Base-by-base conservation (phyloP, 2,329 filamentous ascomycete genomes). In the Penicillium sp. region DNA sequence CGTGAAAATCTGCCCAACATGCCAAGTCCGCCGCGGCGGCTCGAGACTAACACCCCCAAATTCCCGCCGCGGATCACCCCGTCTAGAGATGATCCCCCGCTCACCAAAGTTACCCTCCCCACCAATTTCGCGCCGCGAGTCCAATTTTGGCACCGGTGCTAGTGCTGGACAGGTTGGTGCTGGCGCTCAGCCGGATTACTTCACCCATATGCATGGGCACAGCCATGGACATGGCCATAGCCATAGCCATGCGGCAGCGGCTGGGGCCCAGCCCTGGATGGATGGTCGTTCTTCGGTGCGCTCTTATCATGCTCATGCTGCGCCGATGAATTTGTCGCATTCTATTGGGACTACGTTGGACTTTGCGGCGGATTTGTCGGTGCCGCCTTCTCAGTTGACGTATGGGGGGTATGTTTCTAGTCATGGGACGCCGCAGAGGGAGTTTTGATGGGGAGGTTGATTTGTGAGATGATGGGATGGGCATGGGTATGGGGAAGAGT, bases 1-100 rank as follows among this genome's bases (percentile, higher is more conserved):
- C 55, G 78, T 81, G 49, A 79, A 79, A 59, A 76, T 79, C 47
- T 80, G 78, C 45, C 78, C 78, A 44, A 80, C 77, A 16, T 80
- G 78, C 55, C 77, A 77, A 60, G 74, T 79, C 18, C 76, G 78
- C 43, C 70, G 78, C 42, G 75, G 76, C 18, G 74, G 72, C 40
- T 67, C 74, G 34, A 73, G 73, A 10, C 56, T 75, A 40, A 75
- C 74, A 19, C 74, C 75, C 18, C 74, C 75, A 21, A 74, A 68
- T 56, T 77, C 75, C 21, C 70, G 71, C 42, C 68, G 67, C 63
- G 62, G 66, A 51, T 75, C 74, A n/a, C 72, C 72, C 9, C 69
- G 68, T 40, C 59, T 72, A n/a, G 71, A 71, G 16, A 60, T 67
- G 48, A 46, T 66, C 21, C 61, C 67, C 28, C 67, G 65, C 28